Base-by-base conservation (phyloP, 164 flowering plant genomes). In the Santalum album region DNA sequence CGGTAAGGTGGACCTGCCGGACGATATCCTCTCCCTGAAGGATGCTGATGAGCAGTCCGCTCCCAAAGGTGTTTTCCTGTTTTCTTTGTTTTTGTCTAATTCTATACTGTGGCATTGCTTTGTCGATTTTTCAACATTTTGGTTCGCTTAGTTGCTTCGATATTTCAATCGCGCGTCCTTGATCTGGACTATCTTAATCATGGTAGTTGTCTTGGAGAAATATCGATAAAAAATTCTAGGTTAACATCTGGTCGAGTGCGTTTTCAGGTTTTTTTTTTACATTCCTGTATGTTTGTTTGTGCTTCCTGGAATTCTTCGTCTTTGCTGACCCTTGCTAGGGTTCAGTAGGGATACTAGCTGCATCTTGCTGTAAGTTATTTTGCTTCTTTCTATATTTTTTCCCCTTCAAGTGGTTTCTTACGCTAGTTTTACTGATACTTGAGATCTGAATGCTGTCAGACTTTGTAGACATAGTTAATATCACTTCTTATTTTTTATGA, bases 1-100 rank as follows among this genome's bases (percentile, higher is more conserved):
- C 42, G 70, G 82, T 45, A 85, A 82, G 74, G 51, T 78, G 62
- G 78, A 80, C 79, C 79, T 84, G 16, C 83, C 94, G 11, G 89
- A 78, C 47, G 94, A 85, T 82, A 82, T 85, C 60, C 75, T 81
- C 54, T 57, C 73, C 34, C 59, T 76, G 29, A 81, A 77, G 51
- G 53, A 74, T 22, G 35, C 71, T 49, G 78, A 82, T 69, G 79
- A 73, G 22, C 61, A 72, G 4, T 69, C 73, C 74, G 39, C 69
- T n/a, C 20, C 74, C 42, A 78, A 73, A 71, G 90, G 92, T 87
- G 65, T 12, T 19, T 42, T 29, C 24, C 61, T 17, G 34, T 6
- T 44, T 51, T 34, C 27, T 19, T 32, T 7, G 1, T 21, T n/a
- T 52, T 32, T 48, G 2, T 26, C 2, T 21, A 14, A 25, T 21